Evolutionary conservation across 805 yeast species (phyloP).

Genomic region (Wickerhamomyces strasburgensis): DNA sequence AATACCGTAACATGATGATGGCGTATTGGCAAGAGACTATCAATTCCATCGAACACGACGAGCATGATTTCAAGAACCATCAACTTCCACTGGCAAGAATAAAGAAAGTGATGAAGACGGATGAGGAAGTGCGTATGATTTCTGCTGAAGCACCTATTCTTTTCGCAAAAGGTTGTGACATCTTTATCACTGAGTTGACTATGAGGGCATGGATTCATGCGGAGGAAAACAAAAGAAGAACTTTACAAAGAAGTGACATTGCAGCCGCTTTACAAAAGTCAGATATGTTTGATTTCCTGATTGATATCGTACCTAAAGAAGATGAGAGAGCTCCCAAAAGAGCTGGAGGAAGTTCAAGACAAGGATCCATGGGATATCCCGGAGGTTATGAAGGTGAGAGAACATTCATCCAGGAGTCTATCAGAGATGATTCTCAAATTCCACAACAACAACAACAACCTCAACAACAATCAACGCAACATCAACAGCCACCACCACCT

Average conservation of each 20-base stretch:
- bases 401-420: background rate
- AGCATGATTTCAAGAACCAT: slow-evolving; percentile 89
- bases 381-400: background rate
- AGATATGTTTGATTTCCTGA: slow-evolving; percentile 95
- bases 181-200: slow-evolving; percentile 92
- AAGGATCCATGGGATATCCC: slow-evolving; percentile 6
- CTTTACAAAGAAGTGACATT: slow-evolving; percentile 89
- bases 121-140: slow-evolving; percentile 95
- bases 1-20: slow-evolving; percentile 83
- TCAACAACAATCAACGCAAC: slow-evolving; percentile 2
- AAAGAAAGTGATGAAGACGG: slow-evolving; percentile 96
- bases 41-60: slow-evolving; percentile 77
- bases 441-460: slow-evolving; percentile 1
- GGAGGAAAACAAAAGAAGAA: slow-evolving; percentile 91
- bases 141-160: slow-evolving; percentile 97
- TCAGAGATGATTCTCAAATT: background rate
- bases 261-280: slow-evolving; percentile 92
- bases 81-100: slow-evolving; percentile 94
- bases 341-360: slow-evolving; percentile 8
- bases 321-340: slow-evolving; percentile 34
- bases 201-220: slow-evolving; percentile 99
- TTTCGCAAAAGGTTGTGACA: slow-evolving; percentile 97
- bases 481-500: slow-evolving; percentile 1
- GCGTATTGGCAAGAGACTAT: slow-evolving; percentile 97
- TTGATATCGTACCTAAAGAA: slow-evolving; percentile 94